Evolutionary conservation across 176 grass and related monocot genomes (phyloP), one percentile per base, ranked within the genome.

Genomic region (Echinochloa phyllopogon): DNA sequence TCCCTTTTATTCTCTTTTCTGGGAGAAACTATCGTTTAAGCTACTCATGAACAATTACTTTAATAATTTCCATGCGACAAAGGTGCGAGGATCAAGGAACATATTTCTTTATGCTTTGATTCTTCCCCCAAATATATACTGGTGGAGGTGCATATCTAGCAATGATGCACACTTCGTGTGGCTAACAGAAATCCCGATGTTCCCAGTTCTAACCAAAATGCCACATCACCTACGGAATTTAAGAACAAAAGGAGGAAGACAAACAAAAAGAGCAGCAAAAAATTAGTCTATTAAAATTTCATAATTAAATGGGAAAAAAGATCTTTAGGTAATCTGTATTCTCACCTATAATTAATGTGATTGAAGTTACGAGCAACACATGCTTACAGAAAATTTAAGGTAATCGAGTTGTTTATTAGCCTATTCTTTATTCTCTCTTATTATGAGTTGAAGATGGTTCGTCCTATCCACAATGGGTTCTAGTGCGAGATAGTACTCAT

Each of bases 81-180:
- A 41, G 84, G 51, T 87, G 79, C 10, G 12, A 68, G 47, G 70
- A 86, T 73, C 21, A 0, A 73, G 69, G 73, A 82, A 87, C 81
- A 79, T 87, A 79, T 86, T 72, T 53, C 84, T 83, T 84, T 79
- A 87, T 78, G 87, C 68, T 75, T 86, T 87, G 74, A 90, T 83
- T 83, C 89, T 75, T 81, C 70, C 17, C 38, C 69, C 41, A 87
- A 78, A 87, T 87, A 90, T 83, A 59, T 90, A 83, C 84, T 81
- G 82, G 60, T 85, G 89, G 74, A 79, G 50, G 89, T 61, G 80
- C 74, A 87, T 76, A 90, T 78, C 84, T 79, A 74, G 75, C 68
- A 90, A 67, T 83, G 65, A 74, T 84, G 68, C 84, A 90, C 74
- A 87, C 80, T 87, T 86, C 60, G 52, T 87, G 89, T 84, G 84